Evolutionary conservation across 2,329 filamentous ascomycete species (phyloP).

Genomic region (Beauveria pseudobassiana): DNA sequence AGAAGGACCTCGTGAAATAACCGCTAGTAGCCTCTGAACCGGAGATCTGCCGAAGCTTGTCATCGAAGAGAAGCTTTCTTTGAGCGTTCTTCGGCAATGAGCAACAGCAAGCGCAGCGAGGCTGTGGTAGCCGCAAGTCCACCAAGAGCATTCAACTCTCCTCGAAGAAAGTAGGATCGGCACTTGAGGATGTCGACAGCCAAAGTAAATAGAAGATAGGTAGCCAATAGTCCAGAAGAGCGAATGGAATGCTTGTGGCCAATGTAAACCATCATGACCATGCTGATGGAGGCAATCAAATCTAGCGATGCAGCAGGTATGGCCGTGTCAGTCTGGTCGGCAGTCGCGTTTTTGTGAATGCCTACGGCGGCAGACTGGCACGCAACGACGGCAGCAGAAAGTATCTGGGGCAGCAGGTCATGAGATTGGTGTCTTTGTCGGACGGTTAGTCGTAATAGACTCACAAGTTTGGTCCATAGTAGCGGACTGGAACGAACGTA

Average conservation of each 20-base stretch:
- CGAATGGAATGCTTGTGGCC: constrained; percentile 26
- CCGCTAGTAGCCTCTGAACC: background rate
- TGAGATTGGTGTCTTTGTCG: background rate
- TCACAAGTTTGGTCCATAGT: background rate
- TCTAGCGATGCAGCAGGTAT: background rate
- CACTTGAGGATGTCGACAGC: constrained; percentile 25
- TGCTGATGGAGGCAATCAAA: background rate
- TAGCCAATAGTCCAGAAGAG: constrained; percentile 24
- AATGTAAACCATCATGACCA: background rate
- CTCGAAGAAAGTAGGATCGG: constrained; percentile 26
- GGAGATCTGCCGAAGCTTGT: background rate
- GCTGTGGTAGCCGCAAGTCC: constrained; percentile 20
- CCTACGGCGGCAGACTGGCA: background rate
- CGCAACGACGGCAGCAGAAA: background rate
- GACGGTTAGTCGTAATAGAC: background rate
- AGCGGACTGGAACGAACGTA: background rate
- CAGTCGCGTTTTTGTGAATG: background rate
- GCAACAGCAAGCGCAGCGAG: constrained; percentile 19
- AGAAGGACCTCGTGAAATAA: background rate
- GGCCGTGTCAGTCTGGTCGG: background rate
- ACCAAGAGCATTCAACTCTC: constrained; percentile 17
- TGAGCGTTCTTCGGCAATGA: constrained; percentile 24
- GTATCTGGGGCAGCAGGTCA: background rate
- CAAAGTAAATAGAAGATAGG: constrained; percentile 24
- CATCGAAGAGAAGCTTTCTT: constrained; percentile 16